These are phyloP conservation scores for Gelatoporia subvermispora DNA, from an alignment of 768 basidiomycete species.

Conservation along the genomic window DNA sequence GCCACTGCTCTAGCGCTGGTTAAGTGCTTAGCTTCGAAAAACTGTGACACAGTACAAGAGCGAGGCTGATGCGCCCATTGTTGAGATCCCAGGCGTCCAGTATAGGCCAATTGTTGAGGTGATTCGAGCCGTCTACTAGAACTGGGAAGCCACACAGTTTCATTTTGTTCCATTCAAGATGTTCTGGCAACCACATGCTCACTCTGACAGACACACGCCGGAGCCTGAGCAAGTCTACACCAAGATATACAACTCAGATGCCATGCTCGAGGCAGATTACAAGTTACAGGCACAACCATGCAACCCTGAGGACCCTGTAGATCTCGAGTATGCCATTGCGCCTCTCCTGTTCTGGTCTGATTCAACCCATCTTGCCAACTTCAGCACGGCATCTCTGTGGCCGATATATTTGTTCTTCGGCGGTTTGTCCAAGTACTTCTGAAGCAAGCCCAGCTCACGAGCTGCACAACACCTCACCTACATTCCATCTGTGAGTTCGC, in stretches of 20 bases:
- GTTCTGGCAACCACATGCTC: too few relatives aligned
- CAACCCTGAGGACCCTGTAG: background rate
- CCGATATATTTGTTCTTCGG: conserved; percentile 37
- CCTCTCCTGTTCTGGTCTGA: conserved; percentile 22
- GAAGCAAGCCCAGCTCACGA: conserved; percentile 22
- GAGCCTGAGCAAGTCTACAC: conserved; percentile 12
- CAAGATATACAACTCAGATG: conserved; percentile 13
- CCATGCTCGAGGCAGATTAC: conserved; percentile 7
- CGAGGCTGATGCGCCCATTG: conserved; percentile 25
- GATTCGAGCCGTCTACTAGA: conserved; percentile 1
- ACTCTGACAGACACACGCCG: background rate
- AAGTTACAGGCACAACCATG: conserved; percentile 5
- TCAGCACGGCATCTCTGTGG: conserved; percentile 29
- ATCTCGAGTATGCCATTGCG: conserved; percentile 6
- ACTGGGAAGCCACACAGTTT: background rate
- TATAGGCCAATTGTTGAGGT: conserved; percentile 17
- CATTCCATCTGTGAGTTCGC: conserved; percentile 32
- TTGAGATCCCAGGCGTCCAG: conserved; percentile 25
- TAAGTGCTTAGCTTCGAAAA: too few relatives aligned
- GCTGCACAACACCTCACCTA: conserved; percentile 39
- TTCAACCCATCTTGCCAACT: conserved; percentile 21
- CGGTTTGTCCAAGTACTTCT: conserved; percentile 37
- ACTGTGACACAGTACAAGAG: too few relatives aligned
- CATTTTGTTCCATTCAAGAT: conserved; percentile 7
- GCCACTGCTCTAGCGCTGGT: too few relatives aligned